phyloP scores from a whole-genome alignment of 1,139 yeast genomes.

The Blastobotrys aristatus region DNA sequence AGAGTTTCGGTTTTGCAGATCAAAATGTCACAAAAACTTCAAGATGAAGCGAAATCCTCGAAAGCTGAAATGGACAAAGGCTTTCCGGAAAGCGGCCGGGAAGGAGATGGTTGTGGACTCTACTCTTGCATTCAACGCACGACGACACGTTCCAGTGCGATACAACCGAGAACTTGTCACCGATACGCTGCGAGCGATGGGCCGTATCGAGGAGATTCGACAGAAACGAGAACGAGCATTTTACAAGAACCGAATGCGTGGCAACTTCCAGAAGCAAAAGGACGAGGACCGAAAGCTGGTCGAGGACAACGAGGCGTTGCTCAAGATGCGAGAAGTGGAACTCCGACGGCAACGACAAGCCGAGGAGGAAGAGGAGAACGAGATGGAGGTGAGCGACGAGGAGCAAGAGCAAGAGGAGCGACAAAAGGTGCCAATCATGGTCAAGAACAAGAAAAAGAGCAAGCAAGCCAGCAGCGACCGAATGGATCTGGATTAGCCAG shows the following conservation, averaged over 20 bases:
- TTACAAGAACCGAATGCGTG: conserved; percentile 99
- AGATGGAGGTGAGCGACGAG: conserved; percentile 37
- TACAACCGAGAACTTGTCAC: conserved; percentile 95
- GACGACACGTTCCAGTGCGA: conserved; percentile 97
- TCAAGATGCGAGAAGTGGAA: conserved; percentile 91
- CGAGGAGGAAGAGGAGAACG: conserved; percentile 41
- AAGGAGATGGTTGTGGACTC: conserved; percentile 97
- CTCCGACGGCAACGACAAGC: conserved; percentile 73
- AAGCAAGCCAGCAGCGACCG: conserved; percentile 2
- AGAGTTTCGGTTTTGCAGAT: conserved; percentile 94
- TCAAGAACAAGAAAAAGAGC: conserved; percentile 52
- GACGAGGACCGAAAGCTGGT: conserved; percentile 85
- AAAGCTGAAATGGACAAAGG: conserved; percentile 97
- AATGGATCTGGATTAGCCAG: conserved; percentile 12
- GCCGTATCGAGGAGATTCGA: conserved; percentile 93
- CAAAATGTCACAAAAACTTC: conserved; percentile 96
- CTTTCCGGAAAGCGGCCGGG: conserved; percentile 98
- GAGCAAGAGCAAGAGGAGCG: conserved; percentile 44
- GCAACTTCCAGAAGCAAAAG: conserved; percentile 82
- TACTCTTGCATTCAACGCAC: conserved; percentile 90
- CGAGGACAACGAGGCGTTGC: conserved; percentile 79
- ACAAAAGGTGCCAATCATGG: conserved; percentile 72
- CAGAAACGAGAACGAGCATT: conserved; percentile 95
- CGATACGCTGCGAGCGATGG: conserved; percentile 91
- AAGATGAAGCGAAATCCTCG: conserved; percentile 99